Percentiles rank a stretch among this genome's conserved stretches.
Conservation (phyloP, 495 filamentous ascomycete species). For the Talaromyces proteolyticus region DNA sequence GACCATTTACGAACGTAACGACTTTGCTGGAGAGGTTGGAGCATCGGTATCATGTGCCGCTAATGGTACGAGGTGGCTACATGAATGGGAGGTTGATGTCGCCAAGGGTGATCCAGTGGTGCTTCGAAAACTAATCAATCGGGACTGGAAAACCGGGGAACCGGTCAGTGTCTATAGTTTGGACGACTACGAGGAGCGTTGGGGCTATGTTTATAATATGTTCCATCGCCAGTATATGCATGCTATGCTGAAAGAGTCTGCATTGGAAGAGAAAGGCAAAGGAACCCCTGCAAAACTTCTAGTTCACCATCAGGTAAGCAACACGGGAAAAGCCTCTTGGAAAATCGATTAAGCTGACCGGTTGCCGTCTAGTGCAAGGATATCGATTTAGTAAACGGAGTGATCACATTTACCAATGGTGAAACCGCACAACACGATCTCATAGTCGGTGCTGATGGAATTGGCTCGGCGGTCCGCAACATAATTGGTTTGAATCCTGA, state of each 20-base stretch:
- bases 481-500: conserved; percentile 38
- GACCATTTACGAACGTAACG: conserved; percentile 36
- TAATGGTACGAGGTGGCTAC: conserved; percentile 38
- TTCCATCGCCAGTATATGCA: conserved; percentile 54
- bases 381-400: conserved; percentile 28
- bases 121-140: conserved; percentile 41
- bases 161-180: conserved; percentile 38
- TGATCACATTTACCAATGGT: conserved; percentile 32
- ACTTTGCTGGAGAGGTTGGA: conserved; percentile 37
- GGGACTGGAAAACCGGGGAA: conserved; percentile 42
- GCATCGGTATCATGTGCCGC: conserved; percentile 39
- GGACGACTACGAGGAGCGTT: conserved; percentile 35
- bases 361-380: conserved; percentile 21
- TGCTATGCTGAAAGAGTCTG: conserved; percentile 44
- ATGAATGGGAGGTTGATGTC: conserved; percentile 39
- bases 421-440: conserved; percentile 26
- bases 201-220: conserved; percentile 48
- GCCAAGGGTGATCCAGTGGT: conserved; percentile 41
- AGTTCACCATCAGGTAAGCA: conserved; percentile 36
- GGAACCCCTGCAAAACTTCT: conserved; percentile 32
- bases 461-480: conserved; percentile 34
- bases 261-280: conserved; percentile 32
- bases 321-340: too few relatives aligned
- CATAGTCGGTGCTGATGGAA: conserved; percentile 39
- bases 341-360: too few relatives aligned